phyloP scores from a whole-genome alignment of 768 basidiomycete species.

The Dendrothele bispora region DNA sequence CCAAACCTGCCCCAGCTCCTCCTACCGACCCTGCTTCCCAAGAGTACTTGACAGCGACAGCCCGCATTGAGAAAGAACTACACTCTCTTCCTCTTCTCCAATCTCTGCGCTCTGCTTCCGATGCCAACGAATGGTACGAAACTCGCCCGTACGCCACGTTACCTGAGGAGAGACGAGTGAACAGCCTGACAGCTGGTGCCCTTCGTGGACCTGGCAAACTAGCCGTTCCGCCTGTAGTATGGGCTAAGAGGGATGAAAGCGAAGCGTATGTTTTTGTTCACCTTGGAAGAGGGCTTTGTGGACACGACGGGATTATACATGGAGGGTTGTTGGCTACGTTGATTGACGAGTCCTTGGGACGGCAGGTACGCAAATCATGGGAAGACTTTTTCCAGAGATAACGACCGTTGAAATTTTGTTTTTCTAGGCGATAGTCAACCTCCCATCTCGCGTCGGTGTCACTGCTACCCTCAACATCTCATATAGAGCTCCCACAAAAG shows the following conservation, averaged over 20 bases:
- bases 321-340: constrained; percentile 91
- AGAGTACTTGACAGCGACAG: constrained; percentile 57
- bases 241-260: constrained; percentile 71
- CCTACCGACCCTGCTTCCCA: constrained; percentile 50
- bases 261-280: constrained; percentile 76
- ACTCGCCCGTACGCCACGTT: constrained; percentile 69
- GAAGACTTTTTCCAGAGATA: neutral
- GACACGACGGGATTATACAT: constrained; percentile 93
- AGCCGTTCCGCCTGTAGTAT: constrained; percentile 75
- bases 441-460: constrained; percentile 89
- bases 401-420: neutral
- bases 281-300: constrained; percentile 84
- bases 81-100: constrained; percentile 63
- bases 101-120: constrained; percentile 45
- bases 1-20: constrained; percentile 75
- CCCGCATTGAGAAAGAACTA: constrained; percentile 64
- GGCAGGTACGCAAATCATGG: constrained; percentile 58
- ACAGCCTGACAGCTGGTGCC: constrained; percentile 82
- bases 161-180: constrained; percentile 73
- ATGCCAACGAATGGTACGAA: constrained; percentile 71
- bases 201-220: constrained; percentile 88
- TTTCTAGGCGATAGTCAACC: constrained; percentile 73
- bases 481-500: constrained; percentile 86
- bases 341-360: constrained; percentile 80
- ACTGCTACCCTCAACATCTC: constrained; percentile 83